Evolutionary conservation across 805 yeast species (phyloP).

Genomic region (Saccharomycopsis sp.): DNA sequence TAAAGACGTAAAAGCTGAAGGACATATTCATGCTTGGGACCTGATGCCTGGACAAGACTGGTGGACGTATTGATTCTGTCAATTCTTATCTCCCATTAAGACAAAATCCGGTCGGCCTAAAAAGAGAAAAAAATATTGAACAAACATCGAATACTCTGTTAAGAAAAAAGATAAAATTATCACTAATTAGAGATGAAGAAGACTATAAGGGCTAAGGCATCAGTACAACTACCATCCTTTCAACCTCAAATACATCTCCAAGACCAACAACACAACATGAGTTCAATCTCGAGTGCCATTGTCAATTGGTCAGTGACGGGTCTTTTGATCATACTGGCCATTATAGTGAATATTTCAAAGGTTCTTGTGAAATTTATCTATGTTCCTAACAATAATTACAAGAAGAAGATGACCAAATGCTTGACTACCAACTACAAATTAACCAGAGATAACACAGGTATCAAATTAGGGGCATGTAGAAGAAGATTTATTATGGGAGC

Average conservation of each 20-base stretch:
- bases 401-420: background rate
- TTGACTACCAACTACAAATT: background rate
- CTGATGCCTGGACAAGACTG: too few species aligned
- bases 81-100: background rate
- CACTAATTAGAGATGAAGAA: too few species aligned
- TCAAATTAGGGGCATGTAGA: background rate
- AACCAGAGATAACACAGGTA: background rate
- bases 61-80: too few species aligned
- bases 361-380: background rate
- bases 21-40: too few species aligned
- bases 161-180: too few species aligned
- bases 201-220: too few species aligned
- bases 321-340: background rate
- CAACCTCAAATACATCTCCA: too few species aligned
- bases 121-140: background rate
- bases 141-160: background rate
- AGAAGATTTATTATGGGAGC: background rate
- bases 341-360: background rate
- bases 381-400: slow-evolving; percentile 1
- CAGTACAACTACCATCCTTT: too few species aligned
- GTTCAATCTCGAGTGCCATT: background rate
- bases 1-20: too few species aligned
- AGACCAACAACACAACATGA: too few species aligned
- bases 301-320: background rate
- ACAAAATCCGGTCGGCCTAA: background rate